Percentiles rank a stretch among this genome's conserved stretches.
Evolutionary conservation across 352 stramenopile species (phyloP).

Genomic region (Globisporangium lucens): DNA sequence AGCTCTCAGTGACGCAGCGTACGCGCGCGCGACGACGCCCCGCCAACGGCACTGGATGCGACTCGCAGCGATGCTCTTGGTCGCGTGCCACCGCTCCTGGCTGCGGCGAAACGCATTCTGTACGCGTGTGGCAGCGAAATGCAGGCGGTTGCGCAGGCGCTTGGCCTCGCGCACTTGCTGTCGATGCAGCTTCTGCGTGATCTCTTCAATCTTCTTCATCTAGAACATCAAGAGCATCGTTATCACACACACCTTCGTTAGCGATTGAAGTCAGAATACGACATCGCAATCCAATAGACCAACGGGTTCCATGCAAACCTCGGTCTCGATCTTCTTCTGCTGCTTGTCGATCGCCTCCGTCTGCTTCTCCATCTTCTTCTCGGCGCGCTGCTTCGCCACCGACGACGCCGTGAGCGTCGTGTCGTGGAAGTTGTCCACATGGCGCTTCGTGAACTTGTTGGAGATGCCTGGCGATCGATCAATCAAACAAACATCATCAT

Average conservation of each 20-base stretch:
- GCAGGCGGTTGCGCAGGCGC: slow-evolving; percentile 49
- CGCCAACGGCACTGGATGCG: slow-evolving; percentile 49
- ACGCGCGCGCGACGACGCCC: slow-evolving; percentile 24
- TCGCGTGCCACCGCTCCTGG: slow-evolving; percentile 10
- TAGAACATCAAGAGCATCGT: slow-evolving; percentile 14
- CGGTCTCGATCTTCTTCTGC: slow-evolving; percentile 71
- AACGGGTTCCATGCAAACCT: slow-evolving; percentile 29
- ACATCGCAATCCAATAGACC: neutral
- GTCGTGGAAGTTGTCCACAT: slow-evolving; percentile 68
- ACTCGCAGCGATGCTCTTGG: slow-evolving; percentile 28
- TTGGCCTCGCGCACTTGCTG: slow-evolving; percentile 68
- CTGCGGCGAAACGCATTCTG: slow-evolving; percentile 42
- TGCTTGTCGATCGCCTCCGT: slow-evolving; percentile 73
- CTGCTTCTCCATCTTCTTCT: slow-evolving; percentile 62
- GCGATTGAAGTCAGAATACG: neutral
- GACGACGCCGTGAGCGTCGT: slow-evolving; percentile 71
- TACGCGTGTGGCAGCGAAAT: slow-evolving; percentile 47
- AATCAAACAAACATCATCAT: neutral
- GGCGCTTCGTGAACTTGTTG: slow-evolving; percentile 79
- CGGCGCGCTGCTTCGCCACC: slow-evolving; percentile 56
- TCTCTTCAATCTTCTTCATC: slow-evolving; percentile 78
- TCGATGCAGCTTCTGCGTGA: slow-evolving; percentile 60
- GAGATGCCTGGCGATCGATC: slow-evolving; percentile 49
- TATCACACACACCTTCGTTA: neutral
- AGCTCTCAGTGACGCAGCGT: slow-evolving; percentile 8